Base-by-base conservation (phyloP, 31 red algal species). In the Porphyra umbilicalis region DNA sequence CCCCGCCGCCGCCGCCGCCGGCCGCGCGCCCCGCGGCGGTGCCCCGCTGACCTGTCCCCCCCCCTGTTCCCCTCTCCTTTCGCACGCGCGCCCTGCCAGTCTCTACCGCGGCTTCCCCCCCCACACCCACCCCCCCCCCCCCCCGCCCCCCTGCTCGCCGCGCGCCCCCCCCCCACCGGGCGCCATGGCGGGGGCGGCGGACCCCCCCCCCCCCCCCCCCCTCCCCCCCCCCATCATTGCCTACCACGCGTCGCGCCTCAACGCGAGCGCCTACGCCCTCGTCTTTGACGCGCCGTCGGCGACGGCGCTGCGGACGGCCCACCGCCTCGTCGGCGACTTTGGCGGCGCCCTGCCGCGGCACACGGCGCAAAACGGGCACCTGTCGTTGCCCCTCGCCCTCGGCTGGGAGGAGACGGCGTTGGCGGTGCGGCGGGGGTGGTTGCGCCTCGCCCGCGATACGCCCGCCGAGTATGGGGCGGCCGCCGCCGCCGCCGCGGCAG, bases 311-410 rank as follows among this genome's bases (percentile, higher is more conserved):
- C 90, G 94, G 6, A 88, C 36, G 34, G 75, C 34, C 29, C 83
- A 83, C 57, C 88, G 95, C 6, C 76, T 97, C 13, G 77, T 94
- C 1, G 95, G 95, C 29, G 95, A 94, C 75, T 94, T 91, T 81
- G 84, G 88, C 38, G 95, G 95, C 15, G 87, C 88, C 36, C 79
- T 93, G 0, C 81, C 88, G 57, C 87, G 87, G 42, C 95, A 97
- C 77, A 78, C 81, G 25, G 78, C 86, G 32, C 95, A 97, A 37
- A 97, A 97, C 44, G 89, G 90, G 77, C 91, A 83, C 75, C 83
- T 97, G 4, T 83, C 86, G 32, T 77, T 97, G 31, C 95, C 95
- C 1, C 89, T 97, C 74, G 77, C 84, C 20, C 85, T 97, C 30
- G 84, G 81, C 36, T 77, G 85, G 42, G 88, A 94, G 35, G 95